These are phyloP conservation scores for Venturiaceae sp. DNA, from an alignment of 2,329 filamentous ascomycete species.

Conservation along the genomic window DNA sequence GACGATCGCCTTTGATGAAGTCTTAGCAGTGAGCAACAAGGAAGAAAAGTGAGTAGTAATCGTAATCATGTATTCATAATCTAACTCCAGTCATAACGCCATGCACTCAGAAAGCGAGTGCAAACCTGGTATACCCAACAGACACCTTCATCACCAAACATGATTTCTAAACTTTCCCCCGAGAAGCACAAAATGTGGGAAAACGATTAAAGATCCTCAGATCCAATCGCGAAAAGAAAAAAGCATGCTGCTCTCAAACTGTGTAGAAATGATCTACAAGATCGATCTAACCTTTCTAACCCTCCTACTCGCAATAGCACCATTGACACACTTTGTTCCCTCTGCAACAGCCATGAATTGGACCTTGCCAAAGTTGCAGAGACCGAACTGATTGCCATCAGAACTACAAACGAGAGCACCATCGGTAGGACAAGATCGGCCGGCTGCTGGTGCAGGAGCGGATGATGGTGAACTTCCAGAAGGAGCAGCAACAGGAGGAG, in stretches of 20 bases:
- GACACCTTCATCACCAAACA: not conserved
- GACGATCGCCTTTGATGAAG: not conserved
- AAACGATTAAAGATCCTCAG: not conserved
- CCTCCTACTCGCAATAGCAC: not conserved
- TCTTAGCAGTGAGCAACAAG: not conserved
- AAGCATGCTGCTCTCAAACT: not conserved
- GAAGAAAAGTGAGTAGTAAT: not conserved
- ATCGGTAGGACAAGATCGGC: slow-evolving; percentile 2
- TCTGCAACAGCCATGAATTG: not conserved
- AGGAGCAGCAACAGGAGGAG: not conserved
- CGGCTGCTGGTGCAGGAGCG: not conserved
- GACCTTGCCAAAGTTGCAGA: slow-evolving; percentile 5
- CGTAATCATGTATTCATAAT: not conserved
- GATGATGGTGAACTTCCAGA: not conserved
- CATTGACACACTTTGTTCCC: slow-evolving; percentile 2
- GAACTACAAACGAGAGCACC: slow-evolving; percentile 5
- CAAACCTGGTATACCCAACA: no score
- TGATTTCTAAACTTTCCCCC: not conserved
- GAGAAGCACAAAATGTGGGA: not conserved
- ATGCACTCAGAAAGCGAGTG: not conserved
- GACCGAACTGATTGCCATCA: slow-evolving; percentile 5
- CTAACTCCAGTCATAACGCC: no score
- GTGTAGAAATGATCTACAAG: not conserved
- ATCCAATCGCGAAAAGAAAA: not conserved
- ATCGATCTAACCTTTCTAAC: not conserved